Conservation (phyloP, 106 monocot genomes). For the Acorus gramineus region DNA sequence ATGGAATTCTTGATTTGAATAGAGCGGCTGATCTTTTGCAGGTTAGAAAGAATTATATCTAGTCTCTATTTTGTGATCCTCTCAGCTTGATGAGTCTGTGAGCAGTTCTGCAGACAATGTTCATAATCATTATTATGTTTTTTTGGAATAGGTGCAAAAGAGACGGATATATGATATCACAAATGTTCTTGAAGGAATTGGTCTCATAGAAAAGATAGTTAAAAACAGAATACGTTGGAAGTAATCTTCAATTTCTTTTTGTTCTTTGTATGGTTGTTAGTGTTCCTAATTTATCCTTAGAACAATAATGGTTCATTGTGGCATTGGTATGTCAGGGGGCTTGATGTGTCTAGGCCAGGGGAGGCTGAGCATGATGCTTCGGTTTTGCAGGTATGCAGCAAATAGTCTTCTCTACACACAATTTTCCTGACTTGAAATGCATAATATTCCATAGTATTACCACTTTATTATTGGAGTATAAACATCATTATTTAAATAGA, state of each 20-base stretch:
- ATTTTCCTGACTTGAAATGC: too few relatives aligned
- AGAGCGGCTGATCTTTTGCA: constrained; percentile 80
- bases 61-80: too few relatives aligned
- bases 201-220: constrained; percentile 77
- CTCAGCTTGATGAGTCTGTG: not conserved
- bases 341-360: constrained; percentile 46
- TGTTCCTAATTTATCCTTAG: too few relatives aligned
- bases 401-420: too few relatives aligned
- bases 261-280: constrained; percentile 1
- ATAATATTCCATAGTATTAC: too few relatives aligned
- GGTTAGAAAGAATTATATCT: constrained; percentile 21
- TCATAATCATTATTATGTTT: not conserved
- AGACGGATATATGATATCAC: constrained; percentile 95
- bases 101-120: not conserved
- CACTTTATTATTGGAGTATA: too few relatives aligned
- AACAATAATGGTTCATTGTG: too few relatives aligned
- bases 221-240: constrained; percentile 92
- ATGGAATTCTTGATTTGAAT: constrained; percentile 90
- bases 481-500: too few relatives aligned
- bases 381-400: constrained; percentile 44
- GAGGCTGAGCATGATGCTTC: constrained; percentile 43
- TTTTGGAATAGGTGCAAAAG: constrained; percentile 61
- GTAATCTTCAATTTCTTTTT: constrained; percentile 25
- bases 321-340: constrained; percentile 29
- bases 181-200: constrained; percentile 94